These are phyloP conservation scores for Bacidia rubella DNA, from an alignment of 495 filamentous ascomycete species.

Conservation along the genomic window DNA sequence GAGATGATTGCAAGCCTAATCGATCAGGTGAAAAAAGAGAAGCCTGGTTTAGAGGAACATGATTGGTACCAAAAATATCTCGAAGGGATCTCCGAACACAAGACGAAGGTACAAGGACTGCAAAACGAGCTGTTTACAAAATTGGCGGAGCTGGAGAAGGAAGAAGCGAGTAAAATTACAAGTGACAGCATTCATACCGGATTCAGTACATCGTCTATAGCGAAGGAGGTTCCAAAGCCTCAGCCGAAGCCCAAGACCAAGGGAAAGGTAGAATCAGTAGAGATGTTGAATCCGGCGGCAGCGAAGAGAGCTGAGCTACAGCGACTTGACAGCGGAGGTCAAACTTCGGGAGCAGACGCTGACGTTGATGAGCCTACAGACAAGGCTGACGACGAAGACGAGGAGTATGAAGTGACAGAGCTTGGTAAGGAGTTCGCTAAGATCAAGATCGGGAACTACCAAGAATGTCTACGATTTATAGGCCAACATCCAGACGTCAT, in stretches of 20 bases:
- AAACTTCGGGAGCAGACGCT: conserved; percentile 46
- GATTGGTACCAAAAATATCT: conserved; percentile 60
- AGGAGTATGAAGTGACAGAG: conserved; percentile 57
- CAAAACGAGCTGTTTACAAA: conserved; percentile 60
- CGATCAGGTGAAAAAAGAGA: conserved; percentile 84
- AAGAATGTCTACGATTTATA: conserved; percentile 60
- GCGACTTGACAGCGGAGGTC: conserved; percentile 24
- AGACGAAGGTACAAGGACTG: conserved; percentile 59
- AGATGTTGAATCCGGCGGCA: conserved; percentile 66
- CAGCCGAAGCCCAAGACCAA: conserved; percentile 10
- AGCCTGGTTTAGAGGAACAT: conserved; percentile 33
- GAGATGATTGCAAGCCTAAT: conserved; percentile 90
- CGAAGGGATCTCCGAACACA: conserved; percentile 59
- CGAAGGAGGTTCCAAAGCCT: conserved; percentile 40
- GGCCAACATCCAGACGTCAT: conserved; percentile 60
- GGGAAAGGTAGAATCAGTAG: conserved; percentile 37
- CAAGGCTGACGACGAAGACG: conserved; percentile 47
- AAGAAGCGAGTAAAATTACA: conserved; percentile 81
- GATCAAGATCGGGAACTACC: conserved; percentile 66
- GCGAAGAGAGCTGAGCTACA: conserved; percentile 21
- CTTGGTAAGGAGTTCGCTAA: conserved; percentile 66
- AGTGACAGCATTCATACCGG: conserved; percentile 86
- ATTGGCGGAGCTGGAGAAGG: conserved; percentile 71
- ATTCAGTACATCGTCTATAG: conserved; percentile 69
- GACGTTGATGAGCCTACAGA: conserved; percentile 39